phyloP scores from a whole-genome alignment of 495 filamentous ascomycete species.

The Acidomyces sp. region DNA sequence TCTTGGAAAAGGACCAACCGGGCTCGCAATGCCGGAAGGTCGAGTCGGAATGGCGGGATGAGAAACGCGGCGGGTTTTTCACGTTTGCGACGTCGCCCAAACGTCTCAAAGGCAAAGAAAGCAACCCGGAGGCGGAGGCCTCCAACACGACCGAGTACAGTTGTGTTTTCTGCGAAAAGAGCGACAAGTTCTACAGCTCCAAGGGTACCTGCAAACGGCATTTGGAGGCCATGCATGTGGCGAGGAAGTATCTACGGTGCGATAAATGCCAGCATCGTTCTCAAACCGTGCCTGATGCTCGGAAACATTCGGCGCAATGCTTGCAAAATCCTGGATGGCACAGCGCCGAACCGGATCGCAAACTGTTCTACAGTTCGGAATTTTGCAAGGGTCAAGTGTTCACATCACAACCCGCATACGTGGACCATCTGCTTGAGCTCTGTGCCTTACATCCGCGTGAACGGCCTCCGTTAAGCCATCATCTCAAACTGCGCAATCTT shows the following conservation, averaged over 20 bases:
- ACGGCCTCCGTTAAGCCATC: conserved; percentile 4
- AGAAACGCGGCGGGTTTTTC: not conserved
- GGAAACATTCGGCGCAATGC: conserved; percentile 9
- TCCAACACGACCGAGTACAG: no score
- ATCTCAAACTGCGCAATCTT: conserved; percentile 12
- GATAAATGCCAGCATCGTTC: conserved; percentile 8
- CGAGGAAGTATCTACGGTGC: conserved; percentile 12
- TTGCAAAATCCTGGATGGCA: conserved; percentile 1
- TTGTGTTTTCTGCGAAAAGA: conserved; percentile 9
- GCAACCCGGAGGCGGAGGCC: not conserved
- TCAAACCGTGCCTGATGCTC: conserved; percentile 9
- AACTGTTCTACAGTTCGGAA: conserved; percentile 12
- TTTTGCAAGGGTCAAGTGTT: conserved; percentile 5
- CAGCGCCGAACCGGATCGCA: conserved; percentile 1
- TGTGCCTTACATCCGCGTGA: not conserved
- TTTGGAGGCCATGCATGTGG: conserved; percentile 16
- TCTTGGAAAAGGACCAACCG: not conserved
- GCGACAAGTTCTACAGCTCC: conserved; percentile 4
- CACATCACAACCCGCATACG: conserved; percentile 6
- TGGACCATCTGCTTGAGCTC: conserved; percentile 10
- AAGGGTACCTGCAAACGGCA: conserved; percentile 19
- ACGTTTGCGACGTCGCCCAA: conserved; percentile 3
- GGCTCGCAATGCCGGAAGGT: not conserved
- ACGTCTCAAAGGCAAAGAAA: not conserved
- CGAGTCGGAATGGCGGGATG: not conserved